Evolutionary conservation across 2,329 filamentous ascomycete genomes (phyloP).

Genomic region (Pezicula neosporulosa): DNA sequence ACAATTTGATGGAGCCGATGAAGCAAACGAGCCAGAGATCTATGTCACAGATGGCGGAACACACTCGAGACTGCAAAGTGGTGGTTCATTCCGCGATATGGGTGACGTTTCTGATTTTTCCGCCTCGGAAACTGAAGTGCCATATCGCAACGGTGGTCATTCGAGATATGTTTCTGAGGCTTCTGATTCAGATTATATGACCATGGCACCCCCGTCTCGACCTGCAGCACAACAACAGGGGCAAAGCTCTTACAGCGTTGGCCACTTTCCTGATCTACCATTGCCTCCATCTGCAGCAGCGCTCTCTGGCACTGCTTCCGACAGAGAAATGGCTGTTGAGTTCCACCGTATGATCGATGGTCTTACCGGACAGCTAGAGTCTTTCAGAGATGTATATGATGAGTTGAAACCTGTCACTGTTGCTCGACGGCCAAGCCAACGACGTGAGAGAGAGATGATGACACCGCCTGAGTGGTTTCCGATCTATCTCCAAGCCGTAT

Average conservation of each 20-base stretch:
- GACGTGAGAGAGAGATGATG: neutral
- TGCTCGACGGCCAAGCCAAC: neutral
- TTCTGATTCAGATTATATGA: conserved; percentile 15
- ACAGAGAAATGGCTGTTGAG: conserved; percentile 22
- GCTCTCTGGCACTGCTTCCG: conserved; percentile 20
- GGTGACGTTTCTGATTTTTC: conserved; percentile 28
- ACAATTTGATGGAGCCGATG: conserved; percentile 19
- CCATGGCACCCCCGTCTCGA: conserved; percentile 15
- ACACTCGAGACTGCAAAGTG: conserved; percentile 23
- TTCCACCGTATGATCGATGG: conserved; percentile 17
- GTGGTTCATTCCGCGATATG: conserved; percentile 16
- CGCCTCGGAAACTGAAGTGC: conserved; percentile 21
- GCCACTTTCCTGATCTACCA: conserved; percentile 18
- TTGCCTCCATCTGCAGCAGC: conserved; percentile 20
- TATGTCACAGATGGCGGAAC: conserved; percentile 58
- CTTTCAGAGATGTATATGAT: conserved; percentile 22
- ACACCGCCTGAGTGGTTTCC: neutral
- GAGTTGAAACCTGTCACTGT: conserved; percentile 3
- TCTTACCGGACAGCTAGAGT: conserved; percentile 19
- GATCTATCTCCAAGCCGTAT: too few species aligned
- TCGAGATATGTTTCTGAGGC: conserved; percentile 12
- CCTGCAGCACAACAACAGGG: neutral
- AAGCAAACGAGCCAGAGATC: conserved; percentile 33
- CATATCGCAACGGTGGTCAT: conserved; percentile 1
- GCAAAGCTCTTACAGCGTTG: conserved; percentile 10